Conservation (phyloP, 441 rosid genomes). For the Eruca vesicaria region DNA sequence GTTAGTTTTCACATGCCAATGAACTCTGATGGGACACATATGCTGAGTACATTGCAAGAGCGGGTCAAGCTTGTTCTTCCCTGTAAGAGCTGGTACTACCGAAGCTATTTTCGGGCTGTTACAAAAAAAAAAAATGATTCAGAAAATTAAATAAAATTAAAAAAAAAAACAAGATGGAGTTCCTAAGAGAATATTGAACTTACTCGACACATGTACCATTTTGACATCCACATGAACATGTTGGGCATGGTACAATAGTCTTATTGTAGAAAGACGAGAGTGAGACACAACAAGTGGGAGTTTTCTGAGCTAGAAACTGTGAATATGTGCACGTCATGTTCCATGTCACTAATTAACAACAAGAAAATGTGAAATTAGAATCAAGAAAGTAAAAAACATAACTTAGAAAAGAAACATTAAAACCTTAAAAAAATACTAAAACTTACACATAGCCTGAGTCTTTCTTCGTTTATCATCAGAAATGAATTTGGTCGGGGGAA, state of each 20-base stretch:
- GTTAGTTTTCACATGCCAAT: constrained; percentile 87
- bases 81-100: constrained; percentile 40
- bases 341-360: constrained; percentile 74
- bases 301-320: constrained; percentile 66
- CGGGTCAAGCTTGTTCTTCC: constrained; percentile 47
- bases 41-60: constrained; percentile 74
- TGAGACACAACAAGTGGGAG: constrained; percentile 84
- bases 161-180: not conserved
- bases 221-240: constrained; percentile 79
- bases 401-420: not conserved
- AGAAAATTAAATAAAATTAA: constrained; percentile 15
- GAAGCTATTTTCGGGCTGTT: constrained; percentile 56
- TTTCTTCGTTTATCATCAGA: constrained; percentile 60
- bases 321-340: constrained; percentile 82
- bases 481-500: constrained; percentile 50
- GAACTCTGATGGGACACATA: constrained; percentile 88
- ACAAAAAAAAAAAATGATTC: constrained; percentile 41
- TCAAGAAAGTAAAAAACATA: not conserved
- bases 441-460: constrained; percentile 86
- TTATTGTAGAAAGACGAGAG: constrained; percentile 82
- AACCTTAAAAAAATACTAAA: not conserved
- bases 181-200: constrained; percentile 32
- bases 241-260: constrained; percentile 68
- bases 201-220: constrained; percentile 72
- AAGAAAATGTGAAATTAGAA: constrained; percentile 2